Evolutionary conservation across 2,329 filamentous ascomycete species (phyloP), one percentile per base, ranked within the genome.

Genomic region (Colletotrichum echinochloae): DNA sequence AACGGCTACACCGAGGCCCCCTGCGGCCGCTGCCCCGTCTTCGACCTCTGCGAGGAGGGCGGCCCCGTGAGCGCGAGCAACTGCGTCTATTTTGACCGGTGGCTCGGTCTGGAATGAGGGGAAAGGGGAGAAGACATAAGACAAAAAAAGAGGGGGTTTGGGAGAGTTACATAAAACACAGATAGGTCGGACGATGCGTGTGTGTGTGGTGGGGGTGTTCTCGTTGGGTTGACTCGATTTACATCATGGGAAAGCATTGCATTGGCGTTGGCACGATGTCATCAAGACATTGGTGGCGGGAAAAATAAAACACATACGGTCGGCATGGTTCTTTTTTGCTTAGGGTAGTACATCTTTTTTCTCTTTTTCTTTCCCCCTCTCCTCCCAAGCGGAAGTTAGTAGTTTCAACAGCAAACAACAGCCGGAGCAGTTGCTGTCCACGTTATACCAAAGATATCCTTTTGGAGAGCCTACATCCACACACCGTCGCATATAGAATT

Each of bases 11-110:
- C 93, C 1, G 94, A 98, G 79, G 91, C 92, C 2, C 96, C 96
- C 1, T 99, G 96, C 80, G 95, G 95, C 2, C 87, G 90, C 65
- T 99, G 96, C 80, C 96, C 96, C 0, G 95, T 98, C 2, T 97
- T 97, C 79, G 92, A 96, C 68, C 86, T 98, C 2, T 99, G 96
- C 79, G 92, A 94, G 74, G 94, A 97, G 71, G 94, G 94, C 8
- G 95, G 95, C 0, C 94, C 94, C 0, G 94, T 99, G 28, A 97
- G 92, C 76, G 94, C 95, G 0, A 92, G 90, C 74, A 97, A 92
- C 60, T 99, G 96, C 81, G 92, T 94, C 64, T 99, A 99, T 78
- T 98, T 97, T 77, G 88, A 92, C 73, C 88, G 91, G 62, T 99
- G 96, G 96, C 81, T 98, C 55, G 87, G 83, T 14, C n/a, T 48